Percentiles rank a stretch among this genome's conserved stretches.
Evolutionary conservation across 75 land plant genomes (phyloP).

Genomic region (Isoetes taiwanensis): DNA sequence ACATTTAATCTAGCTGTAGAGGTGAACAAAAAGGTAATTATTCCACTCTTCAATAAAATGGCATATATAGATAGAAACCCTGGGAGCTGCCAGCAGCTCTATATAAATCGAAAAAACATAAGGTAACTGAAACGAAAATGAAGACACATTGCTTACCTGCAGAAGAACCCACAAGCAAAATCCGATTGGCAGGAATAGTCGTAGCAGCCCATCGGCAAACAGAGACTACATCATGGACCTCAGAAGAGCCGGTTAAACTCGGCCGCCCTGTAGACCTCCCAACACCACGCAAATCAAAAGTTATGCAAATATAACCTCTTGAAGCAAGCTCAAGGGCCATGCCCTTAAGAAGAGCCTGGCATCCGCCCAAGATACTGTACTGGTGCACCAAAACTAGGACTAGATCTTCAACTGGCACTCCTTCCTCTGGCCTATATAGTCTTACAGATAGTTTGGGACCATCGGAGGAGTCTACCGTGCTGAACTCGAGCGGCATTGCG

Average conservation of each 20-base stretch:
- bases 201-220: slow-evolving; percentile 67
- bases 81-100: too few species aligned
- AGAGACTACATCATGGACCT: slow-evolving; percentile 69
- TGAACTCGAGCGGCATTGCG: too few species aligned
- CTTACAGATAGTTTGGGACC: slow-evolving; percentile 42
- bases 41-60: too few species aligned
- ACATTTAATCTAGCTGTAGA: too few species aligned
- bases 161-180: slow-evolving; percentile 79
- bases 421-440: slow-evolving; percentile 39
- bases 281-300: slow-evolving; percentile 85
- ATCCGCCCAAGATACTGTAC: slow-evolving; percentile 69
- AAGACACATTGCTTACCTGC: slow-evolving; percentile 77
- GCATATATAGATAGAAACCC: too few species aligned
- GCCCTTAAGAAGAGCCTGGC: slow-evolving; percentile 68
- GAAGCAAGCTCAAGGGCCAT: slow-evolving; percentile 41
- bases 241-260: slow-evolving; percentile 65
- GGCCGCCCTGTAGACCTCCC: slow-evolving; percentile 70
- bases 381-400: slow-evolving; percentile 72
- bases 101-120: too few species aligned
- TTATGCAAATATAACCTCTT: slow-evolving; percentile 42
- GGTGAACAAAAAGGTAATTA: too few species aligned
- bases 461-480: slow-evolving; percentile 42
- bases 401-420: slow-evolving; percentile 10
- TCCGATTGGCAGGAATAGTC: slow-evolving; percentile 28
- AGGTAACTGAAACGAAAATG: too few species aligned